A percentile compares a stretch with the other conserved stretches of the same genome.
Evolutionary conservation across 1,284 basidiomycete species (phyloP).

Genomic region (Neonothopanus nambi): DNA sequence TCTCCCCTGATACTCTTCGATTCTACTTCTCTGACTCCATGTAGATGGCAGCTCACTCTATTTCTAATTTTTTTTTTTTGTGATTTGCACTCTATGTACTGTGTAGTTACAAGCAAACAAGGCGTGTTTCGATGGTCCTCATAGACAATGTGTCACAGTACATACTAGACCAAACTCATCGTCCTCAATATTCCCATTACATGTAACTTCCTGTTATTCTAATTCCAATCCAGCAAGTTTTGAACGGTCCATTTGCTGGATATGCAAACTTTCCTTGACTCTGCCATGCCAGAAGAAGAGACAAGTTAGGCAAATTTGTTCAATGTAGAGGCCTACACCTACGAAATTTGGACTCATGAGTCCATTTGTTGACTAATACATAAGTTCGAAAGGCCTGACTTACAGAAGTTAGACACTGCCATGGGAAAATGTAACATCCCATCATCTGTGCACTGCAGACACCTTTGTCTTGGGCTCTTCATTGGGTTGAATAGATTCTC

Average conservation of each 20-base stretch:
- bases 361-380: not conserved
- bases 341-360: not conserved
- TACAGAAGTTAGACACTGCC: constrained; percentile 70
- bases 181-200: too few relatives aligned
- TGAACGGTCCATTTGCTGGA: too few relatives aligned
- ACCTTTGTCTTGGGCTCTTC: not conserved
- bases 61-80: too few relatives aligned
- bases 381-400: not conserved
- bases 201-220: too few relatives aligned
- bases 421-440: constrained; percentile 66
- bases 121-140: too few relatives aligned
- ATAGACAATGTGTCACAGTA: too few relatives aligned
- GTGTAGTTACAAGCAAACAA: too few relatives aligned
- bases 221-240: too few relatives aligned
- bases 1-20: not conserved
- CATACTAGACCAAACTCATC: too few relatives aligned
- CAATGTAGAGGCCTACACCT: constrained; percentile 73
- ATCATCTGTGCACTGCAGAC: not conserved
- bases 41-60: too few relatives aligned
- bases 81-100: too few relatives aligned
- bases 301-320: constrained; percentile 61
- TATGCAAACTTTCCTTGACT: constrained; percentile 24
- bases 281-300: constrained; percentile 54
- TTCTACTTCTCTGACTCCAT: not conserved
- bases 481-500: not conserved